These are phyloP conservation scores for Drosera spatulata DNA, from an alignment of 179 eudicot genomes.

Conservation along the genomic window DNA sequence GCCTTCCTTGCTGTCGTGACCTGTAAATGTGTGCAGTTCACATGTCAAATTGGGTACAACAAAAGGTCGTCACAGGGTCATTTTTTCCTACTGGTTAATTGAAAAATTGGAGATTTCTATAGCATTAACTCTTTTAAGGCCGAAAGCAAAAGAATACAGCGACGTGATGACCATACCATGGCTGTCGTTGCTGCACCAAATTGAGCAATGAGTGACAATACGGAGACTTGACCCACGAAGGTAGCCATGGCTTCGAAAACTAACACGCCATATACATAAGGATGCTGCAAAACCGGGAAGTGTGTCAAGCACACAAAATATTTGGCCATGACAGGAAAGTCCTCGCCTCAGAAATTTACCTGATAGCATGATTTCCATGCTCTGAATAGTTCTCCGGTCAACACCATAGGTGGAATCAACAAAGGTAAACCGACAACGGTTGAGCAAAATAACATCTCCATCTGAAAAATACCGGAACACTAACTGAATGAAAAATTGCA, in stretches of 20 bases:
- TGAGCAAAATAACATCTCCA: conserved; percentile 93
- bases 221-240: conserved; percentile 93
- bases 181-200: conserved; percentile 98
- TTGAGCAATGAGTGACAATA: conserved; percentile 84
- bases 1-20: conserved; percentile 95
- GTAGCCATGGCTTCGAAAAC: conserved; percentile 94
- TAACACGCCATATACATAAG: conserved; percentile 86
- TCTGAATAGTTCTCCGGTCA: conserved; percentile 40
- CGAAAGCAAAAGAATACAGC: too few species aligned
- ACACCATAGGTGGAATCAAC: conserved; percentile 84
- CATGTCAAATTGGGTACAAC: too few species aligned
- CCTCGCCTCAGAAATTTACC: conserved; percentile 17
- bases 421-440: conserved; percentile 86
- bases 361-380: conserved; percentile 73
- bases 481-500: too few species aligned
- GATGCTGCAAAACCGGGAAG: conserved; percentile 37
- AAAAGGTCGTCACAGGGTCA: too few species aligned
- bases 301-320: background rate
- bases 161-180: conserved; percentile 39
- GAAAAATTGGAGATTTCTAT: too few species aligned
- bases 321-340: background rate
- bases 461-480: conserved; percentile 21
- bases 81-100: too few species aligned
- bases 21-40: conserved; percentile 18
- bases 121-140: too few species aligned